Evolutionary conservation across 176 grass and related monocot species (phyloP).

Genomic region (Thalia dealbata): DNA sequence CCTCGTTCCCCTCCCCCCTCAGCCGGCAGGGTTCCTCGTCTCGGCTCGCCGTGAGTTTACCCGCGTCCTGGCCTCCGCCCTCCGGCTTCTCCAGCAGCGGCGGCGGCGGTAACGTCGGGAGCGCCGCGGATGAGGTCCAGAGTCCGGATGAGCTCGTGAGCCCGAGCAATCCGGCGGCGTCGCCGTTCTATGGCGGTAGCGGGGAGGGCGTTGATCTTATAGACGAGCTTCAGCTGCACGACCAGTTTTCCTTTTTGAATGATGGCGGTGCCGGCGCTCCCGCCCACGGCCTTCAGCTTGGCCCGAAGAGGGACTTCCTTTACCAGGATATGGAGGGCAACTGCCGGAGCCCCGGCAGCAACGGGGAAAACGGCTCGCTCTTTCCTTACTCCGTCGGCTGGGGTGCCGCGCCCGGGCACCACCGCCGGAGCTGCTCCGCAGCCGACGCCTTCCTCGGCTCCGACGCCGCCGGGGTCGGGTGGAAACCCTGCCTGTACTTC

Average conservation of each 20-base stretch:
- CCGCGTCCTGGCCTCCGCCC: conserved; percentile 46
- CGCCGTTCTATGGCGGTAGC: conserved; percentile 45
- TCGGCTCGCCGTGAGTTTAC: conserved; percentile 48
- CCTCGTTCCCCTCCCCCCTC: conserved; percentile 30
- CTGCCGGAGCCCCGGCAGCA: background rate
- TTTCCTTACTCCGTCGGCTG: background rate
- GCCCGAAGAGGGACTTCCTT: background rate
- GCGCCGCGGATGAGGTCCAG: conserved; percentile 29
- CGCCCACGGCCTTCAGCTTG: conserved; percentile 2
- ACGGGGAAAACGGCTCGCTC: background rate
- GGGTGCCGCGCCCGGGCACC: background rate
- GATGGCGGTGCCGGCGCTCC: conserved; percentile 7
- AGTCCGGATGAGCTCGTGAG: conserved; percentile 17
- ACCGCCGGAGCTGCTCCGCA: conserved; percentile 16
- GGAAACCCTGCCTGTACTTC: conserved; percentile 21
- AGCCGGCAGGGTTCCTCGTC: conserved; percentile 40
- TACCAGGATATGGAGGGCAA: background rate
- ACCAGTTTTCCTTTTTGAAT: conserved; percentile 32
- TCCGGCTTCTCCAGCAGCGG: conserved; percentile 46
- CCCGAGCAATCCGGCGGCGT: conserved; percentile 28
- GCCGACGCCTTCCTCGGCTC: conserved; percentile 3
- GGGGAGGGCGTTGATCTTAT: conserved; percentile 15
- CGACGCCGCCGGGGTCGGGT: conserved; percentile 7
- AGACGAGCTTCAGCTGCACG: conserved; percentile 39
- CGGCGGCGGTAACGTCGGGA: conserved; percentile 22